These are phyloP conservation scores for Gymnopilus junonius DNA, from an alignment of 768 basidiomycete species.

Conservation along the genomic window DNA sequence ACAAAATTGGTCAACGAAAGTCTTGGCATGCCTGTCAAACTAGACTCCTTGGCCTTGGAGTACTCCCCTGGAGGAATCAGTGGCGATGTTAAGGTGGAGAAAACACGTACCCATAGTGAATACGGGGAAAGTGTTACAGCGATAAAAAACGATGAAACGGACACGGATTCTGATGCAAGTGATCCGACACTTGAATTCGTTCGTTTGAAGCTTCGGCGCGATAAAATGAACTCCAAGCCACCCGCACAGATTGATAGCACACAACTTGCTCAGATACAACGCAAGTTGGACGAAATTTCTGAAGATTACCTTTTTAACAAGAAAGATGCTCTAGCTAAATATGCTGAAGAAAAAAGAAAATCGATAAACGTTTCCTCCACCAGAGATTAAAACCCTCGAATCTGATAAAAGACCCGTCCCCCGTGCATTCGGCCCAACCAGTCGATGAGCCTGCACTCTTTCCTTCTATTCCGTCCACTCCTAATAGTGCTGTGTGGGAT, in stretches of 20 bases:
- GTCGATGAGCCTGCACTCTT: background rate
- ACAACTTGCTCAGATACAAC: constrained; percentile 40
- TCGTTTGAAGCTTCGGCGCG: constrained; percentile 60
- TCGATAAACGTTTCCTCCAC: constrained; percentile 47
- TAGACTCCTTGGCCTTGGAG: background rate
- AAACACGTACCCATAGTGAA: background rate
- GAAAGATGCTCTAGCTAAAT: constrained; percentile 63
- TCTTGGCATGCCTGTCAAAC: background rate
- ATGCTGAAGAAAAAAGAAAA: constrained; percentile 55
- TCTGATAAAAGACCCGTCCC: background rate
- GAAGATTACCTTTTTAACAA: constrained; percentile 74
- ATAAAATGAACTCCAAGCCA: constrained; percentile 44
- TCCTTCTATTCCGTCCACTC: background rate
- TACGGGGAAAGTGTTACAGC: background rate
- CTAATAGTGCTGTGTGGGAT: constrained; percentile 51
- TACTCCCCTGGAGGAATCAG: background rate
- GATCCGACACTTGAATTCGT: constrained; percentile 70
- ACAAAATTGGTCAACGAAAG: background rate
- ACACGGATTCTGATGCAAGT: constrained; percentile 36
- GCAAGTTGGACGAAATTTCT: constrained; percentile 50
- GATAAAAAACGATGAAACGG: background rate
- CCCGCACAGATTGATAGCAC: constrained; percentile 31
- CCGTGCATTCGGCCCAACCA: constrained; percentile 10
- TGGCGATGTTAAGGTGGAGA: background rate
- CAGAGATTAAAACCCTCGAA: constrained; percentile 37